phyloP scores from a whole-genome alignment of 2,329 filamentous ascomycete species.

The Venturia carpophila region DNA sequence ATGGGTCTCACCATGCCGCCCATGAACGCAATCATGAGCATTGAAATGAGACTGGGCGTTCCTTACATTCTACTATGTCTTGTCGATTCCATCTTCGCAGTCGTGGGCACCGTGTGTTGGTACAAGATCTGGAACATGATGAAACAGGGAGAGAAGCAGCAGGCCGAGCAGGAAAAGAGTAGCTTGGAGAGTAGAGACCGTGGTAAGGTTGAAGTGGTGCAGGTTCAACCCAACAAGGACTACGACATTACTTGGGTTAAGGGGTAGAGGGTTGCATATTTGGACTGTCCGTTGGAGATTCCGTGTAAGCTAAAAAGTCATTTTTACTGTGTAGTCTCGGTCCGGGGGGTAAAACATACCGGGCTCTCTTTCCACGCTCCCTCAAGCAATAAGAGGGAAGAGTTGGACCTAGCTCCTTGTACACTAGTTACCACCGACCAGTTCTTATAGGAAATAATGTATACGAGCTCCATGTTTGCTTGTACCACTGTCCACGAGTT shows the following conservation, averaged over 20 bases:
- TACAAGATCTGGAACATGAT: neutral
- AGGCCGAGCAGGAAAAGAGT: neutral
- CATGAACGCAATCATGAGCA: neutral
- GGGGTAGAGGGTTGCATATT: neutral
- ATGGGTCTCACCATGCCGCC: neutral
- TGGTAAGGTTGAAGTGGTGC: neutral
- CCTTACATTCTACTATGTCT: neutral
- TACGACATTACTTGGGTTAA: neutral
- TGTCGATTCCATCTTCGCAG: neutral
- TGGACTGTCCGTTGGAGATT: too few species aligned
- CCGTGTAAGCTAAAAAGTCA: too few species aligned
- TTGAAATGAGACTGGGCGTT: neutral
- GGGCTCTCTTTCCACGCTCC: too few species aligned
- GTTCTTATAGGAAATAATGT: too few species aligned
- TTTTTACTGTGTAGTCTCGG: too few species aligned
- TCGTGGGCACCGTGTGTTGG: constrained; percentile 10
- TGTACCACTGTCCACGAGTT: too few species aligned
- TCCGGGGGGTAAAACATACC: too few species aligned
- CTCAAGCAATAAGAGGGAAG: too few species aligned
- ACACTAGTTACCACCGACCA: too few species aligned
- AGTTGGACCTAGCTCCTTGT: too few species aligned
- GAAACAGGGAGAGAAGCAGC: constrained; percentile 1
- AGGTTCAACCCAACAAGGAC: neutral
- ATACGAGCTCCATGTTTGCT: too few species aligned
- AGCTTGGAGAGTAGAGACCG: neutral